Base-by-base conservation (phyloP, 1,139 yeast genomes). In the Lodderomyces beijingensis region DNA sequence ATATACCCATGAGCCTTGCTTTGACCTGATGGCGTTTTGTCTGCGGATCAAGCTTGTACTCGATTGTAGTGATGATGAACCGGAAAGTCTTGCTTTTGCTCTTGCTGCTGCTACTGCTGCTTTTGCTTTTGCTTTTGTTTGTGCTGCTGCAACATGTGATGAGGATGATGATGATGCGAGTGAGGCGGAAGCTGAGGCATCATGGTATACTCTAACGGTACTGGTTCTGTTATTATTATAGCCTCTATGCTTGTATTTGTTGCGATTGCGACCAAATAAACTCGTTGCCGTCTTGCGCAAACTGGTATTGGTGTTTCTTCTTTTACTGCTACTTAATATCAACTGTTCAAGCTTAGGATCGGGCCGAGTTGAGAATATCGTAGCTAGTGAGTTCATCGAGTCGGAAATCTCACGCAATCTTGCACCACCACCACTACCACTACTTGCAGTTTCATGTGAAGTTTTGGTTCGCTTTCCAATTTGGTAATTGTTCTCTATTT, bases 331-430 rank as follows among this genome's bases (percentile, higher is more conserved):
- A 14, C 23, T 16, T 11, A 32, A 15, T 11, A 30, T 27, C 25
- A 23, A 23, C 6, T 23, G 25, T 21, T 25, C 28, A 19, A 27
- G 18, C 13, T 35, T 34, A 6, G 34, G 22, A 16, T 40, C 42
- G 25, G 32, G 50, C 40, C 71, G 48, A 3, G 73, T 67, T 14
- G 71, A 65, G 39, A 68, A 67, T 16, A 68, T 66, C 1, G 74
- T 68, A 8, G 70, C 72, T 40, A 65, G 73, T 0, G 71, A 64
- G 3, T 61, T 70, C 66, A 61, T 59, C 28, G 67, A 61, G 32
- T 59, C 54, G 25, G 68, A 62, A 18, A 62, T 59, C 31, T 61
- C 59, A 20, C 53, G 16, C 14, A 30, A 22, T n/a, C 17, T 14
- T 28, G 11, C 13, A 27, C 6, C 9, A 19, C 10, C n/a, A n/a